Conservation (phyloP, 371 early-diverging fungal genomes). For the Basidiobolus meristosporus region DNA sequence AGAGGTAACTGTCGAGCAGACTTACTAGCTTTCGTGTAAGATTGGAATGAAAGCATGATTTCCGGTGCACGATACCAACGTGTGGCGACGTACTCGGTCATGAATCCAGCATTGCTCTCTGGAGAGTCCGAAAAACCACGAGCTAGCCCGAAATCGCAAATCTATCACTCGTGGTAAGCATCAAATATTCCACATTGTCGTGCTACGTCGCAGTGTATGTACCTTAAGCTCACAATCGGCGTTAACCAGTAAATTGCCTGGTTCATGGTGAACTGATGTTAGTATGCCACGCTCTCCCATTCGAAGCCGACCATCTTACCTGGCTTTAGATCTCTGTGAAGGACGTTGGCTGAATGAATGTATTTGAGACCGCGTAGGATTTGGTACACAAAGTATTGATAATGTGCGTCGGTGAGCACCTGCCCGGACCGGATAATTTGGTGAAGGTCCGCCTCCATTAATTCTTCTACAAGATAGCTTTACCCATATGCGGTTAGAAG, state of each 20-base stretch:
- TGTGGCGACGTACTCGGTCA: slow-evolving; percentile 96
- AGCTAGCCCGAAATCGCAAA: slow-evolving; percentile 90
- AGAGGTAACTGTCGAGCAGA: slow-evolving; percentile 1
- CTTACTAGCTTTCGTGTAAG: slow-evolving; percentile 88
- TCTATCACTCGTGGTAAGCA: slow-evolving; percentile 11
- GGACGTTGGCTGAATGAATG: slow-evolving; percentile 96
- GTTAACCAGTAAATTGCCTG: slow-evolving; percentile 83
- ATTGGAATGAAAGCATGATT: slow-evolving; percentile 85
- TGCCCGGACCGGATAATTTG: slow-evolving; percentile 94
- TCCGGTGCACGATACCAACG: slow-evolving; percentile 98
- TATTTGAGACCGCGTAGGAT: slow-evolving; percentile 92
- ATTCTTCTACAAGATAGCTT: slow-evolving; percentile 68
- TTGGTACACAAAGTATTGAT: slow-evolving; percentile 96
- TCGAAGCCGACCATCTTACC: slow-evolving; percentile 15
- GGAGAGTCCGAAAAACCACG: slow-evolving; percentile 70
- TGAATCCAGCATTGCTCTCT: slow-evolving; percentile 70
- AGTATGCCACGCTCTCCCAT: background rate
- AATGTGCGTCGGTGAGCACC: slow-evolving; percentile 89
- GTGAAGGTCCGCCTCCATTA: slow-evolving; percentile 98
- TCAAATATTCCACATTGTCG: background rate
- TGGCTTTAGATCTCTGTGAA: slow-evolving; percentile 96
- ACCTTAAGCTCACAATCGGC: slow-evolving; percentile 90
- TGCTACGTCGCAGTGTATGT: slow-evolving; percentile 1
- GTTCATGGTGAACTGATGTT: background rate
- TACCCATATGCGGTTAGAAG: background rate